Base-by-base conservation (phyloP, 75 land plant species). In the Sequoia sempervirens region DNA sequence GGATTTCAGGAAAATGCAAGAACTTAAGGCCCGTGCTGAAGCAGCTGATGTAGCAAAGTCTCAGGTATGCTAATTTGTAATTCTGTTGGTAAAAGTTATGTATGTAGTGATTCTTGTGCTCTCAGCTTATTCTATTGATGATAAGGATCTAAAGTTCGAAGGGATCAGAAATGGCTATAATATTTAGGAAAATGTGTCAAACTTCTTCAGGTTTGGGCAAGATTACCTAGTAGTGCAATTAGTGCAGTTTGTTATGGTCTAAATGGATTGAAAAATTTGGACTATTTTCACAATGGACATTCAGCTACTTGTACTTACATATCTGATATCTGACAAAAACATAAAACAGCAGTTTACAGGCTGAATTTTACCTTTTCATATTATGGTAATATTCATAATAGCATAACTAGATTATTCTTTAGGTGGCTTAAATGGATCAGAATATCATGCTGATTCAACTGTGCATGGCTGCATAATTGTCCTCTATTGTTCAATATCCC, bases 1-100 rank as follows among this genome's bases (percentile, higher is more conserved):
- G 46, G 90, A 89, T 82, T 89, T 68, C 72, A 86, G 90, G 45
- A 75, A 83, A 52, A 89, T 89, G 83, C 82, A 89, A 68, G 86
- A 89, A 79, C 83, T 89, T 18, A 89, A 89, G 72, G 87, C 82
- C 28, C 86, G 82, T 20, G 90, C 90, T 69, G 90, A 89, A 45
- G 89, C 90, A 61, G 90, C 90, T 81, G 90, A 80, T 50, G 83
- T 88, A 17, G 90, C 90, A 10, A 89, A 89, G 86, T 89, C 90
- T 7, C 90, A 89, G 90, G 90, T 89, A 37, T 23, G 37, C 5
- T 54, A n/a, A 12, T 34, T 86, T 50, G 5, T 3, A 40, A 54
- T 79, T 50, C 36, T 23, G 52, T 81, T 36, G 26, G 14, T 79
- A 66, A 79, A 12, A 50, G 32, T 38, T 38, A 47, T 54, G 18